phyloP scores from a whole-genome alignment of 2,329 filamentous ascomycete species.

The Huntiella bhutanensis region DNA sequence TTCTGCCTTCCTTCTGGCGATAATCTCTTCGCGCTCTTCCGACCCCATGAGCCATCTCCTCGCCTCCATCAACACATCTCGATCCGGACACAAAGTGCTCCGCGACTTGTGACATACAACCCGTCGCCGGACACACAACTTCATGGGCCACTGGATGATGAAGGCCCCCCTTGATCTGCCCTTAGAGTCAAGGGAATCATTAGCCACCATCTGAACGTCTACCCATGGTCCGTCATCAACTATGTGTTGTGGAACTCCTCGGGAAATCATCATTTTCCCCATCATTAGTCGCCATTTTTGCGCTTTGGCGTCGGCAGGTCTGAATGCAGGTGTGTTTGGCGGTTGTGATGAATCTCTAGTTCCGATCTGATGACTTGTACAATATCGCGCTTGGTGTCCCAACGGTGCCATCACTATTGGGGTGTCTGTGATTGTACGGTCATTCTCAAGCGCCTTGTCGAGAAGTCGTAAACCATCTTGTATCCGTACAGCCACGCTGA shows the following conservation, averaged over 20 bases:
- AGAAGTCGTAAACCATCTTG: slow-evolving; percentile 29
- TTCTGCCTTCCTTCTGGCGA: slow-evolving; percentile 31
- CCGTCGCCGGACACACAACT: slow-evolving; percentile 33
- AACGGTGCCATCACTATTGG: slow-evolving; percentile 36
- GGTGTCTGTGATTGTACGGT: slow-evolving; percentile 22
- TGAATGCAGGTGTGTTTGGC: slow-evolving; percentile 17
- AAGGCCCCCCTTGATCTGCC: slow-evolving; percentile 20
- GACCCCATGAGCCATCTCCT: slow-evolving; percentile 28
- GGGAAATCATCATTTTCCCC: slow-evolving; percentile 29
- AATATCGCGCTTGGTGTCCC: slow-evolving; percentile 17
- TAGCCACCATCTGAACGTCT: slow-evolving; percentile 28
- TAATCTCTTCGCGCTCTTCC: slow-evolving; percentile 27
- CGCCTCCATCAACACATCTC: slow-evolving; percentile 30
- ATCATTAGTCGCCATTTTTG: slow-evolving; percentile 32
- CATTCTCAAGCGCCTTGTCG: slow-evolving; percentile 24
- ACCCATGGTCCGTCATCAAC: slow-evolving; percentile 31
- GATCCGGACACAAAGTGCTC: slow-evolving; percentile 22
- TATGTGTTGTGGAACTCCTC: slow-evolving; percentile 26
- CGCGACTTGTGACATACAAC: slow-evolving; percentile 23
- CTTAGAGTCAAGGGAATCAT: slow-evolving; percentile 24
- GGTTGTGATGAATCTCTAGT: slow-evolving; percentile 4
- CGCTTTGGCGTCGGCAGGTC: slow-evolving; percentile 21
- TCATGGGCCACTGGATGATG: slow-evolving; percentile 34
- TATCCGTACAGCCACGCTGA: slow-evolving; percentile 28
- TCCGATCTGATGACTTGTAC: slow-evolving; percentile 5